Conservation (phyloP, 176 grass and related monocot species). For the Bonia amplexicaulis region DNA sequence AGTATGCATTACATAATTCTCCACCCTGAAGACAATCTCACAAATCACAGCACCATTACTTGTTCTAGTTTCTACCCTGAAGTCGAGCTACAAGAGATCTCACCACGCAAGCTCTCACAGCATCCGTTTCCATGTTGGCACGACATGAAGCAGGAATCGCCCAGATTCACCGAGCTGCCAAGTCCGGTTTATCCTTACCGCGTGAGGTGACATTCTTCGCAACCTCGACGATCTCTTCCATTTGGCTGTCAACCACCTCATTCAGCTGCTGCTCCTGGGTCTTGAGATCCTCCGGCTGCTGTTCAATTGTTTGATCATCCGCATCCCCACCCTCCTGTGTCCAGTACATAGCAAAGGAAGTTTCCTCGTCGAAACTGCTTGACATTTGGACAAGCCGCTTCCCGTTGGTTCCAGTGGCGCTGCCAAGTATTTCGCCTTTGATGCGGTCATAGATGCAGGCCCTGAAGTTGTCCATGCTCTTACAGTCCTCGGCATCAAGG, state of each 20-base stretch:
- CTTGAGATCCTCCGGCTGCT: slow-evolving; percentile 40
- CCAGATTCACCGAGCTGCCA: neutral
- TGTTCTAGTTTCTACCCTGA: neutral
- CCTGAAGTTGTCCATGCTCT: slow-evolving; percentile 70
- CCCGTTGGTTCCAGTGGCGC: slow-evolving; percentile 32
- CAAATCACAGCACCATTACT: neutral
- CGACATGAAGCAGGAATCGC: neutral
- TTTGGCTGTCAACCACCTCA: slow-evolving; percentile 55
- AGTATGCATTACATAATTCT: neutral
- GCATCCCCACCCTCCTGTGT: slow-evolving; percentile 34
- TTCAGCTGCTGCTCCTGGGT: slow-evolving; percentile 77
- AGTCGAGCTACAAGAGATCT: neutral
- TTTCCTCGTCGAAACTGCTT: slow-evolving; percentile 48
- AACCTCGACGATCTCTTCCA: slow-evolving; percentile 60
- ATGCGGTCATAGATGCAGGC: slow-evolving; percentile 65
- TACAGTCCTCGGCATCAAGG: slow-evolving; percentile 47
- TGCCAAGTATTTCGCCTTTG: slow-evolving; percentile 58
- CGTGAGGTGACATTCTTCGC: slow-evolving; percentile 49
- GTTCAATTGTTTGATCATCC: slow-evolving; percentile 30
- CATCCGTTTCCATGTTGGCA: slow-evolving; percentile 7
- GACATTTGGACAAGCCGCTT: slow-evolving; percentile 60
- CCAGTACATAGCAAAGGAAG: slow-evolving; percentile 70
- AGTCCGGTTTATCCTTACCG: slow-evolving; percentile 24
- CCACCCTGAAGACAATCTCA: neutral
- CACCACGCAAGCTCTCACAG: neutral